Percentiles rank a stretch among this genome's conserved stretches.
Evolutionary conservation across 768 basidiomycete genomes (phyloP).

Genomic region (Amanita brunnescens): DNA sequence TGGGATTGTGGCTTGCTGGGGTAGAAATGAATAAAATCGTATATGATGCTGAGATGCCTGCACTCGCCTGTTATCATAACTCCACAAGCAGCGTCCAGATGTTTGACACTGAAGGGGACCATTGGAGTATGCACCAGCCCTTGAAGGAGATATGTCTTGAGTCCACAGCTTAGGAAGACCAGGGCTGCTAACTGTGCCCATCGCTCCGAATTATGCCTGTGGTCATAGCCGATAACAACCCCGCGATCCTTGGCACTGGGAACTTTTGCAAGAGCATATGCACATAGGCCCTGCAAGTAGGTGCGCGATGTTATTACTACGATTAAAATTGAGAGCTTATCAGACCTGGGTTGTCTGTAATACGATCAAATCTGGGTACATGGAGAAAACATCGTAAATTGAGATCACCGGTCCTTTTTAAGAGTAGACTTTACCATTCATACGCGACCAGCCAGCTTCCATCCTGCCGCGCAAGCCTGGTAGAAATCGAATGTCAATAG

Average conservation of each 20-base stretch:
- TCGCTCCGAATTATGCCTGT: constrained; percentile 67
- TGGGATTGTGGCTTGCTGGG: constrained; percentile 81
- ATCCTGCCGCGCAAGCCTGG: constrained; percentile 70
- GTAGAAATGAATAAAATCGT: constrained; percentile 22
- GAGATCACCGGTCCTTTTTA: background rate
- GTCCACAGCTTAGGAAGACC: constrained; percentile 52
- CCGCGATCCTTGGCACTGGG: constrained; percentile 48
- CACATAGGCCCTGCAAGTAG: constrained; percentile 55
- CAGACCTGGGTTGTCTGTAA: constrained; percentile 75
- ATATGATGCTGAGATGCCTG: constrained; percentile 1
- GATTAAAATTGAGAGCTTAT: background rate
- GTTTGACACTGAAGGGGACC: constrained; percentile 75
- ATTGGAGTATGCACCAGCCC: constrained; percentile 78
- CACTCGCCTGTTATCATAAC: constrained; percentile 81
- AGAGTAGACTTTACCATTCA: constrained; percentile 51
- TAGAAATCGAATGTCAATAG: background rate
- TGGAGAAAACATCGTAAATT: background rate
- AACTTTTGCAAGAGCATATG: constrained; percentile 54
- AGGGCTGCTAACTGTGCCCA: constrained; percentile 74
- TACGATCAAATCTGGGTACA: constrained; percentile 54
- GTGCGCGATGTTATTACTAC: background rate
- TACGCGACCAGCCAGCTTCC: constrained; percentile 86
- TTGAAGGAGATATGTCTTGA: constrained; percentile 61
- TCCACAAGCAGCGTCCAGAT: constrained; percentile 63
- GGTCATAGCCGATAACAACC: constrained; percentile 81